These are phyloP conservation scores for Spinacia oleracea DNA, from an alignment of 179 eudicot species.

Conservation along the genomic window DNA sequence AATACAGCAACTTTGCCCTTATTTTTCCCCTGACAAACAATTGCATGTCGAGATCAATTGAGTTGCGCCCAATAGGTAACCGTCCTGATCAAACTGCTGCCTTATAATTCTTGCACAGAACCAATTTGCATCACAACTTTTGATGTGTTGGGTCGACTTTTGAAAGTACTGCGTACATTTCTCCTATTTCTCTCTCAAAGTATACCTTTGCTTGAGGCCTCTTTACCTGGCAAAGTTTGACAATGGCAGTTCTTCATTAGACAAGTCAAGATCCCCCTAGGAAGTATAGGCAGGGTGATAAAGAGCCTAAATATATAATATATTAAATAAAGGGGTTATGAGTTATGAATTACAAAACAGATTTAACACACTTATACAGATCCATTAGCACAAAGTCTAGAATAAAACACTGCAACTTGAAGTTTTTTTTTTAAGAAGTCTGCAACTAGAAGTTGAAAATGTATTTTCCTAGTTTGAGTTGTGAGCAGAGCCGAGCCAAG, in stretches of 20 bases:
- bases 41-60: not conserved
- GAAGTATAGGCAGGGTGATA: not conserved
- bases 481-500: not conserved
- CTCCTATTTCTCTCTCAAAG: slow-evolving; percentile 74
- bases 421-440: no score
- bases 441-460: not conserved
- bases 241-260: not conserved
- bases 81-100: not conserved
- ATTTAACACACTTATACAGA: not conserved
- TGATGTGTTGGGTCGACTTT: slow-evolving; percentile 52
- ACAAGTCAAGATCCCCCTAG: not conserved
- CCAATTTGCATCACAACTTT: slow-evolving; percentile 31
- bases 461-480: not conserved
- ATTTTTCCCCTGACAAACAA: not conserved
- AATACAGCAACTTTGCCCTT: not conserved
- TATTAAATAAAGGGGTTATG: not conserved
- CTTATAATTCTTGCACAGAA: not conserved
- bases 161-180: slow-evolving; percentile 80
- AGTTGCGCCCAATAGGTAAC: not conserved
- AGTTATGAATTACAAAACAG: not conserved
- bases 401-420: not conserved
- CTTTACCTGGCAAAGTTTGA: slow-evolving; percentile 58
- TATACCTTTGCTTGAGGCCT: slow-evolving; percentile 98
- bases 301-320: not conserved
- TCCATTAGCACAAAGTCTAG: not conserved